A percentile compares a stretch with the other conserved stretches of the same genome.
These are phyloP conservation scores for Centaurea solstitialis DNA, from an alignment of 129 eudicot genomes.

Conservation along the genomic window DNA sequence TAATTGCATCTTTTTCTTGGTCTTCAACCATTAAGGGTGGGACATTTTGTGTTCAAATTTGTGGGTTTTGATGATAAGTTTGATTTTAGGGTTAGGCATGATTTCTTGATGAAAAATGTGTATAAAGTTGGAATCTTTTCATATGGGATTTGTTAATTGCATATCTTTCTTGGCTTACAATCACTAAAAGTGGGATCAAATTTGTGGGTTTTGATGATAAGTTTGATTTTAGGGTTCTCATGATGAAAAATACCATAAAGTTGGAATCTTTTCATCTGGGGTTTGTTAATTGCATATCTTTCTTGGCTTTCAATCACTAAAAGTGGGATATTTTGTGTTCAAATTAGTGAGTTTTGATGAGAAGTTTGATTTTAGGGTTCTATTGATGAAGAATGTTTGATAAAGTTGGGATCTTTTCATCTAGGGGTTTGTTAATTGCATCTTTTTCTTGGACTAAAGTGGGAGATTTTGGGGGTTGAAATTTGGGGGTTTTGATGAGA, in stretches of 20 bases:
- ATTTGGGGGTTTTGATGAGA: slow-evolving; percentile 12
- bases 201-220: not conserved
- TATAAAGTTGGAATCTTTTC: not conserved
- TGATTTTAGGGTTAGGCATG: not conserved
- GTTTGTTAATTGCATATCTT: not conserved
- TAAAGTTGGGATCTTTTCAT: not conserved
- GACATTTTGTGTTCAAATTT: not conserved
- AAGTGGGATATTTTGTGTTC: not conserved
- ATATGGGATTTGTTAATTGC: not conserved
- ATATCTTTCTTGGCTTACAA: not conserved
- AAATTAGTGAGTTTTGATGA: not conserved
- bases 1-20: not conserved
- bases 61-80: not conserved
- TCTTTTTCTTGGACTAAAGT: not conserved
- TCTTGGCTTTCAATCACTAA: not conserved
- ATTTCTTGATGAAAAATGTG: not conserved
- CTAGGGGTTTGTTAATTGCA: not conserved
- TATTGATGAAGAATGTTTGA: not conserved
- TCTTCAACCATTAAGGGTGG: not conserved
- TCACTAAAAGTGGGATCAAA: not conserved
- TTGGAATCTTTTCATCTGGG: not conserved
- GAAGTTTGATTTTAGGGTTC: not conserved
- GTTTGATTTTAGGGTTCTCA: not conserved
- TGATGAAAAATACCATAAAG: not conserved
- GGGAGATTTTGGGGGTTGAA: not conserved